These are phyloP conservation scores for Dactylorhiza incarnata DNA, from an alignment of 106 monocot species.

Conservation along the genomic window DNA sequence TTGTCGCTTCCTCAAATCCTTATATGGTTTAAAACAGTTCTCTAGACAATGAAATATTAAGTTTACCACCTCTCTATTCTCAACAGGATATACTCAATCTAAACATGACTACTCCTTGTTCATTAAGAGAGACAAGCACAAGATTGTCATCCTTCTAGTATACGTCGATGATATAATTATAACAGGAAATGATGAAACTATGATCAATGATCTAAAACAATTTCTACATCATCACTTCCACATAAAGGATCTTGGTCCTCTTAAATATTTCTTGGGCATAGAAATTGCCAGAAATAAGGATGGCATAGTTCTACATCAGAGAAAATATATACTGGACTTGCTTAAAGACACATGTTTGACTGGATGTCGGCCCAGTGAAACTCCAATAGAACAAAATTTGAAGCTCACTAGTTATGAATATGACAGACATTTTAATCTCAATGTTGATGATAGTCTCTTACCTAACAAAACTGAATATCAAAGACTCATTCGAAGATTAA, in stretches of 20 bases:
- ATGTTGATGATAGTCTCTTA: no score
- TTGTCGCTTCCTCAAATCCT: no score
- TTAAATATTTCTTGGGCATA: not conserved
- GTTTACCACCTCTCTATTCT: not conserved
- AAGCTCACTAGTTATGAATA: no score
- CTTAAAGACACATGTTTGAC: not conserved
- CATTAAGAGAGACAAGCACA: no score
- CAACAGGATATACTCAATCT: not conserved
- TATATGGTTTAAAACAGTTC: no score
- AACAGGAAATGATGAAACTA: not conserved
- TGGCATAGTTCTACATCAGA: not conserved
- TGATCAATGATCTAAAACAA: not conserved
- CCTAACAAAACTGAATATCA: no score
- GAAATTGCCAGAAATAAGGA: not conserved
- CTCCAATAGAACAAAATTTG: no score
- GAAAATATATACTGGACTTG: not conserved
- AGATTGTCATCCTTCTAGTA: not conserved
- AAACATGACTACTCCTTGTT: no score
- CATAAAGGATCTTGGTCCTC: not conserved
- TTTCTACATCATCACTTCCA: not conserved
- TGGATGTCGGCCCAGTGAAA: no score
- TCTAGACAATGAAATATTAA: no score
- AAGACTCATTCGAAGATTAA: no score
- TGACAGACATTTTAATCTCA: no score
- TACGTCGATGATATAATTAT: conserved; percentile 5